Base-by-base conservation (phyloP, 345 rosid species). In the Ailanthus altissimus region DNA sequence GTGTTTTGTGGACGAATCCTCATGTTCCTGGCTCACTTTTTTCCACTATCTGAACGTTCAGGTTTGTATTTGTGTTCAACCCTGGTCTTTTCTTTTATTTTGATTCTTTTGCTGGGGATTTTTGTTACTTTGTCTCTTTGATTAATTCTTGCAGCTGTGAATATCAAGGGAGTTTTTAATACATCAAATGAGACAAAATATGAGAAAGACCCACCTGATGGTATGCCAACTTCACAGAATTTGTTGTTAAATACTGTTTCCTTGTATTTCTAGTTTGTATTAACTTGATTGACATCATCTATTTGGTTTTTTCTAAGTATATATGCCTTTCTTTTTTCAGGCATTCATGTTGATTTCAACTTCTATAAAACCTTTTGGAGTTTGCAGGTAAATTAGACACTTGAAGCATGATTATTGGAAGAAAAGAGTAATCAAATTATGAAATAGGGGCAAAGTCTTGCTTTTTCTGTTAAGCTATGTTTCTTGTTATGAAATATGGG, bases 1-100 rank as follows among this genome's bases (percentile, higher is more conserved):
- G 97, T 96, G 65, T 94, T 94, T 73, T 96, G 98, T 73, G 99
- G 99, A 80, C 88, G 97, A 57, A 96, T 96, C 78, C 98, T 96
- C 75, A 92, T 92, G 97, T 93, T 96, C 76, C 84, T 96, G 76
- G 98, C 99, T 61, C 97, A 96, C 80, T 94, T 96, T 82, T 93
- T 96, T 73, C 99, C 99, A 6, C 70, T 96, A 28, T 96, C 99
- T 0, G 98, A 96, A 78, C 97, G 98, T 59, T 96, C 99, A 81
- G 99, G 99, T 92, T 85, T 46, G 13, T 75, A 25, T 57, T 79
- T 69, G 26, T 77, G 69, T 73, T 77, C 42, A 60, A 66, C 40
- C 54, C 23, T 49, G 7, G 26, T 72, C 45, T 47, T 43, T 43
- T 50, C 26, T 50, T 75, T 32, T 20, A n/a, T 51, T 56, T 54